Percentiles rank a stretch among this genome's conserved stretches.
Conservation (phyloP, 805 yeast genomes). For the Osmozyma mogii region DNA sequence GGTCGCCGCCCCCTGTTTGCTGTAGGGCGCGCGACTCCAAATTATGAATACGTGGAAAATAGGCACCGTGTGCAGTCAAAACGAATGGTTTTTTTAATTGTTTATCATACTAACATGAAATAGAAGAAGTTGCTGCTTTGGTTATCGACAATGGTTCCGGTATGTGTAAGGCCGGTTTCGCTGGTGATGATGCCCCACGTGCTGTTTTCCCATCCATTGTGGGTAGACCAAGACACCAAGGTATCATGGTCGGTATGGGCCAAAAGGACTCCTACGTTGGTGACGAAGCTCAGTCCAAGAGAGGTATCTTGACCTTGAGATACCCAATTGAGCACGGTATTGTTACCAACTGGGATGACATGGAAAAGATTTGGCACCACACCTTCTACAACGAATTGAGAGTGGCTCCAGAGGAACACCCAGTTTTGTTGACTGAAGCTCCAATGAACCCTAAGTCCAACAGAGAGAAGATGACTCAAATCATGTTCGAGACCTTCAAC, state of each 20-base stretch:
- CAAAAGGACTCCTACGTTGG: conserved; percentile 99
- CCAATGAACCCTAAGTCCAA: conserved; percentile 99
- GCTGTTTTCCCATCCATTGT: conserved; percentile 99
- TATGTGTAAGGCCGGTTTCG: conserved; percentile 99
- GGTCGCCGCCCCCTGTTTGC: neutral
- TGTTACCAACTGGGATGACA: conserved; percentile 99
- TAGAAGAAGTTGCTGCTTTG: conserved; percentile 46
- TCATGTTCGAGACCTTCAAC: conserved; percentile 97
- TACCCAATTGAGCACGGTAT: conserved; percentile 99
- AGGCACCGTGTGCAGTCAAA: no score
- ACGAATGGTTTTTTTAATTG: neutral
- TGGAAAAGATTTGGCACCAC: conserved; percentile 99
- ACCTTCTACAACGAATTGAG: conserved; percentile 99
- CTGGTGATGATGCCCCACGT: conserved; percentile 99
- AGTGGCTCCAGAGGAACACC: conserved; percentile 99
- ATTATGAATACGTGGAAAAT: neutral
- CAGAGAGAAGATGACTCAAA: conserved; percentile 99
- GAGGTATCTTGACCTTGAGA: conserved; percentile 98
- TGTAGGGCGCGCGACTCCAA: neutral
- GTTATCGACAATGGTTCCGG: conserved; percentile 99
- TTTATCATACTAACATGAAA: conserved; percentile 15
- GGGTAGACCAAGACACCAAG: conserved; percentile 99
- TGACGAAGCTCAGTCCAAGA: conserved; percentile 99
- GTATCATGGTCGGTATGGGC: conserved; percentile 99
- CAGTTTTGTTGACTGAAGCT: conserved; percentile 98